Evolutionary conservation across 2,329 filamentous ascomycete species (phyloP).

Genomic region (Botrytis medusae): DNA sequence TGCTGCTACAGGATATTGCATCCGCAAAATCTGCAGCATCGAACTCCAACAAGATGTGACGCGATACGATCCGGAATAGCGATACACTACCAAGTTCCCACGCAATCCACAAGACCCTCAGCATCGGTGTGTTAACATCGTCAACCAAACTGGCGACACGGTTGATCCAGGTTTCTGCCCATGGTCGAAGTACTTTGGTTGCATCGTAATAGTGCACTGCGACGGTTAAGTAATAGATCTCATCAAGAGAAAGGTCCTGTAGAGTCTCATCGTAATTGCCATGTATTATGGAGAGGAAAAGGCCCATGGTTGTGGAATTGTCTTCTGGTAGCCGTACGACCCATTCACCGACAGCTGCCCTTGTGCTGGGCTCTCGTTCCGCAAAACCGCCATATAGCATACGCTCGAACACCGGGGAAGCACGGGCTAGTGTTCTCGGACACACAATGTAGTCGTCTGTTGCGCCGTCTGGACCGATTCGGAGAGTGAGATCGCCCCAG

Average conservation of each 20-base stretch:
- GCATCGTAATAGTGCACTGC: neutral
- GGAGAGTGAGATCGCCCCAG: neutral
- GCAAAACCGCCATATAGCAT: neutral
- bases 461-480: neutral
- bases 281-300: neutral
- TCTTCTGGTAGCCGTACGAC: neutral
- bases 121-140: neutral
- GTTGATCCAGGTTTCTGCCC: neutral
- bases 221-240: neutral
- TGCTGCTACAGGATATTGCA: neutral
- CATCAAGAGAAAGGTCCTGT: neutral
- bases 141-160: neutral
- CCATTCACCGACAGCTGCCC: neutral
- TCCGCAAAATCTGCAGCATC: neutral
- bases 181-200: neutral
- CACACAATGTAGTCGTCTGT: neutral
- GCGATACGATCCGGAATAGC: neutral
- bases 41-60: neutral
- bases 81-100: neutral
- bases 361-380: neutral
- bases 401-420: neutral
- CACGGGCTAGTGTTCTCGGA: neutral
- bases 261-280: neutral
- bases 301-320: neutral
- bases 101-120: neutral